Conservation (phyloP, 352 stramenopile species). For the Hyaloperonospora brassicae region DNA sequence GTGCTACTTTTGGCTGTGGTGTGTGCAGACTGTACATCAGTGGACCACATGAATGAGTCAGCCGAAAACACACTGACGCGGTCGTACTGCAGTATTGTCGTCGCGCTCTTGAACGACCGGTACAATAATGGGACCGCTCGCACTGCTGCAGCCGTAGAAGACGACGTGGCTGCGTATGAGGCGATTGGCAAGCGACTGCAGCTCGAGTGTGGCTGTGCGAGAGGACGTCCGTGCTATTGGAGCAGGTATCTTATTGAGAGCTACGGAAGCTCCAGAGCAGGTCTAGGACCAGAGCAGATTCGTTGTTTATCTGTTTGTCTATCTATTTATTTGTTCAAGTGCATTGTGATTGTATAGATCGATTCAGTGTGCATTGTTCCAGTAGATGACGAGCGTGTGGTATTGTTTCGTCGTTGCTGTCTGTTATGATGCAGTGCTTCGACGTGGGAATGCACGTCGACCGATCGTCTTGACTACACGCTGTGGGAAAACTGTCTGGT, state of each 20-base stretch:
- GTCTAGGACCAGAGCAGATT: no score
- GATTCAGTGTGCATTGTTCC: no score
- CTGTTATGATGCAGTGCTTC: slow-evolving; percentile 22
- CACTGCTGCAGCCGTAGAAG: slow-evolving; percentile 2
- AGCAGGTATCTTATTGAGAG: slow-evolving; percentile 42
- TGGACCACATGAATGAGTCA: slow-evolving; percentile 43
- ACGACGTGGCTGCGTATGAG: slow-evolving; percentile 26
- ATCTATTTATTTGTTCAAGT: background rate
- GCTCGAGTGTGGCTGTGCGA: slow-evolving; percentile 61
- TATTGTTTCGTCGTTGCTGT: background rate
- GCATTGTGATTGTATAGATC: slow-evolving; percentile 1
- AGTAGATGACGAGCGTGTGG: no score
- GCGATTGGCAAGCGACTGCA: slow-evolving; percentile 41
- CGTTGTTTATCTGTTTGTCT: background rate
- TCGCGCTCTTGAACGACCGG: slow-evolving; percentile 20
- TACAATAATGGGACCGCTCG: no score
- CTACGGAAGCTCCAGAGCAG: background rate
- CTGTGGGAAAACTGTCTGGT: slow-evolving; percentile 40
- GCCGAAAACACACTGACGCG: slow-evolving; percentile 40
- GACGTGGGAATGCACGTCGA: slow-evolving; percentile 29
- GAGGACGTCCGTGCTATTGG: slow-evolving; percentile 63
- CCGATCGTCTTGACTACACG: slow-evolving; percentile 63
- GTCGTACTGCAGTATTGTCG: slow-evolving; percentile 35
- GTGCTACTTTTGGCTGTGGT: background rate
- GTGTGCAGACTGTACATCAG: slow-evolving; percentile 33